Percentiles rank a stretch among this genome's conserved stretches.
phyloP scores from a whole-genome alignment of 345 rosid species.

The Firmiana major region DNA sequence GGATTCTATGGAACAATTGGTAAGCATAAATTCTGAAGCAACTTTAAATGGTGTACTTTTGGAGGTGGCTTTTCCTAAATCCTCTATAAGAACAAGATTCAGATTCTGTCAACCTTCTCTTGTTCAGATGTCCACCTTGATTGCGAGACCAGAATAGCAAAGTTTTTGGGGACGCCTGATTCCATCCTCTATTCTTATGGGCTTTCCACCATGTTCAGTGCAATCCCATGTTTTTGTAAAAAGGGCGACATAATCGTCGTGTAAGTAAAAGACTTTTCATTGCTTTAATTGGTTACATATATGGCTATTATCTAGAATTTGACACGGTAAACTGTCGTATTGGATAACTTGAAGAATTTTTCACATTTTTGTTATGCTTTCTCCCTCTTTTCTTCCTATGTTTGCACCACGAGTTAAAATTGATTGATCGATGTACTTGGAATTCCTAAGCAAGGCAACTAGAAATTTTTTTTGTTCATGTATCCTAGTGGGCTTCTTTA shows the following conservation, averaged over 20 bases:
- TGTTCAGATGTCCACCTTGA: constrained; percentile 94
- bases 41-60: neutral
- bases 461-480: neutral
- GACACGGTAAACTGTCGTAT: neutral
- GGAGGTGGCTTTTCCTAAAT: constrained; percentile 1
- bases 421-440: neutral
- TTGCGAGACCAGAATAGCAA: constrained; percentile 91
- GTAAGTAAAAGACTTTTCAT: constrained; percentile 45
- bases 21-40: constrained; percentile 25
- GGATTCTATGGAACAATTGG: constrained; percentile 96
- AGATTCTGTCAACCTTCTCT: constrained; percentile 23
- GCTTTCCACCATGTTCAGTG: constrained; percentile 93
- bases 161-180: constrained; percentile 81
- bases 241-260: constrained; percentile 93
- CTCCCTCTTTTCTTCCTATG: neutral
- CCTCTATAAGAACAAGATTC: constrained; percentile 6
- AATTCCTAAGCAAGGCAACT: neutral
- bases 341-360: neutral
- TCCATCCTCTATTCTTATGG: constrained; percentile 98
- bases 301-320: neutral
- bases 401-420: neutral
- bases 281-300: constrained; percentile 5
- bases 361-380: neutral
- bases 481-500: neutral
- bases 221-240: constrained; percentile 93